A percentile compares a stretch with the other conserved stretches of the same genome.
These are phyloP conservation scores for Aspergillus fischeri DNA, from an alignment of 2,329 filamentous ascomycete genomes.

Conservation along the genomic window DNA sequence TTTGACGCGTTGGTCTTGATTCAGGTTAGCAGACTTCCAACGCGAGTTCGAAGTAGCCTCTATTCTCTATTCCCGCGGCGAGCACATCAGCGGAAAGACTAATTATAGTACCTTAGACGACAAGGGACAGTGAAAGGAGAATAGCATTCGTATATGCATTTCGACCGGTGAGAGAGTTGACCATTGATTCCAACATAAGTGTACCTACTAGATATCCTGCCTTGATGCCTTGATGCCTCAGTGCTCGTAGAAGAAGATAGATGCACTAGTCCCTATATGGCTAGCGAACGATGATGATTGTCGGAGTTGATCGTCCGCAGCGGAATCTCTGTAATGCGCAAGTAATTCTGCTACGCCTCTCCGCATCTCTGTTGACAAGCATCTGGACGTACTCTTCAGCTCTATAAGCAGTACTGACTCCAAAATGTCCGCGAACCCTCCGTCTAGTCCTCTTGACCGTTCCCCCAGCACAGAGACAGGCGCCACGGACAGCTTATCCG, in stretches of 20 bases:
- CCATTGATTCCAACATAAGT: no score
- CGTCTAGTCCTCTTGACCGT: not conserved
- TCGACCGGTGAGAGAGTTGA: no score
- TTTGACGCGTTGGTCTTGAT: no score
- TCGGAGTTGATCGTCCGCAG: not conserved
- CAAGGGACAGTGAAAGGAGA: no score
- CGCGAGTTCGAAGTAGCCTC: no score
- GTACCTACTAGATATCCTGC: no score
- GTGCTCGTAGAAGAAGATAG: no score
- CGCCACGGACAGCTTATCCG: conserved; percentile 5
- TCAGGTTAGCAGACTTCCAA: no score
- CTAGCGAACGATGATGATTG: not conserved
- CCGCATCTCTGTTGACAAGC: not conserved
- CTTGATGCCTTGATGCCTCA: not conserved
- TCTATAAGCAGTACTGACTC: conserved; percentile 6
- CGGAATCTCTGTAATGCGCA: not conserved
- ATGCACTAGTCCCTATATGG: not conserved
- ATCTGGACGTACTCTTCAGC: not conserved
- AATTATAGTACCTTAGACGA: no score
- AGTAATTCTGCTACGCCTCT: not conserved
- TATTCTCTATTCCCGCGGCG: no score
- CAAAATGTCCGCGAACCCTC: conserved; percentile 11
- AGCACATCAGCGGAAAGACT: no score
- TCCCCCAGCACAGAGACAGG: conserved; percentile 1
- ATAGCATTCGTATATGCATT: no score